These are phyloP conservation scores for Drechmeria coniospora DNA, from an alignment of 2,329 filamentous ascomycete genomes.

Conservation along the genomic window DNA sequence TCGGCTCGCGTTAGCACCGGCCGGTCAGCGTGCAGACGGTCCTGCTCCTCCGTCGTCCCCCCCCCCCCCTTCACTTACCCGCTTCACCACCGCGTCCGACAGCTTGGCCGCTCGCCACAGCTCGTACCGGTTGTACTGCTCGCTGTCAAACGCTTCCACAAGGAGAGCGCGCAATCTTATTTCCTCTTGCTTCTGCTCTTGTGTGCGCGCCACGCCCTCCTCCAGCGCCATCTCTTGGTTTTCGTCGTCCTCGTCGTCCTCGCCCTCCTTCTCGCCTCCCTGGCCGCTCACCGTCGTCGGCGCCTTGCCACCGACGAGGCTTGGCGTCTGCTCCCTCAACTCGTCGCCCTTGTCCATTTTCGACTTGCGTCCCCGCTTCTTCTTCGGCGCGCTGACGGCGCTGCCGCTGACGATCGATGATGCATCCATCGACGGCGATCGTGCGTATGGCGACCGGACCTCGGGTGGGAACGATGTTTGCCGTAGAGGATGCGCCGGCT, in stretches of 20 bases:
- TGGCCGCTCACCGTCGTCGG: slow-evolving; percentile 29
- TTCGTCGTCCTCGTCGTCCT: slow-evolving; percentile 43
- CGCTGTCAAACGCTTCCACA: slow-evolving; percentile 46
- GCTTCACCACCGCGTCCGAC: slow-evolving; percentile 51
- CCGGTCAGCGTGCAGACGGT: too few relatives aligned
- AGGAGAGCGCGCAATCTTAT: slow-evolving; percentile 42
- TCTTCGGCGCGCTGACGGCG: slow-evolving; percentile 37
- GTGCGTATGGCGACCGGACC: slow-evolving; percentile 35
- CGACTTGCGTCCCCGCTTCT: slow-evolving; percentile 47
- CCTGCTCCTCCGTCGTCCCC: too few relatives aligned
- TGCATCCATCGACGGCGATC: slow-evolving; percentile 51
- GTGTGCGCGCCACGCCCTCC: slow-evolving; percentile 43
- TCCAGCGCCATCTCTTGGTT: slow-evolving; percentile 40
- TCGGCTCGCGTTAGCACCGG: too few relatives aligned
- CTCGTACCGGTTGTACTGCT: slow-evolving; percentile 56
- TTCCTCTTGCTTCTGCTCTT: slow-evolving; percentile 53
- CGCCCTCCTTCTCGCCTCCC: slow-evolving; percentile 28
- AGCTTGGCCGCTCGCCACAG: slow-evolving; percentile 55
- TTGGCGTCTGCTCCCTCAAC: slow-evolving; percentile 25
- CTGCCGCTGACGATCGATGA: slow-evolving; percentile 47
- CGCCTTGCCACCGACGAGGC: slow-evolving; percentile 24
- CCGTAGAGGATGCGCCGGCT: slow-evolving; percentile 52
- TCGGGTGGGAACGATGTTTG: slow-evolving; percentile 70
- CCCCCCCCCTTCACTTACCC: too few relatives aligned
- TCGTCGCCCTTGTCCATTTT: slow-evolving; percentile 35